phyloP scores from a whole-genome alignment of 495 filamentous ascomycete genomes.

The Bathelium albidoporum region DNA sequence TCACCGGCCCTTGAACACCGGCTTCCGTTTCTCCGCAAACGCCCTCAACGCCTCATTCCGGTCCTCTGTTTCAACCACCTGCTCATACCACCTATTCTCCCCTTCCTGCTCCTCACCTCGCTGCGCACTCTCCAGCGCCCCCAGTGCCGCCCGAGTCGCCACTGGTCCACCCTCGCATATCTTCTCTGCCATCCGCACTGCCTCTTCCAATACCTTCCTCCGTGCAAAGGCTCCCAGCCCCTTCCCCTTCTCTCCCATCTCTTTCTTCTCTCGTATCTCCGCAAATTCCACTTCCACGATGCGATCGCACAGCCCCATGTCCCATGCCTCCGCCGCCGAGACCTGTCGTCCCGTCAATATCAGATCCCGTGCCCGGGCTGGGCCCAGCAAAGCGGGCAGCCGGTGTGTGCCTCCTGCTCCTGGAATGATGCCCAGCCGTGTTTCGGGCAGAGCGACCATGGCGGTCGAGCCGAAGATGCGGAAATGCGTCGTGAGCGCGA shows the following conservation, averaged over 20 bases:
- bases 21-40: slow-evolving; percentile 85
- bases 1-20: slow-evolving; percentile 59
- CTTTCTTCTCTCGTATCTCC: slow-evolving; percentile 26
- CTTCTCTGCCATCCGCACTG: slow-evolving; percentile 65
- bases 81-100: slow-evolving; percentile 70
- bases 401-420: slow-evolving; percentile 89
- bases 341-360: slow-evolving; percentile 79
- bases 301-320: slow-evolving; percentile 73
- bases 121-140: slow-evolving; percentile 54
- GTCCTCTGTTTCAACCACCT: slow-evolving; percentile 73
- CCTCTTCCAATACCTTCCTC: slow-evolving; percentile 56
- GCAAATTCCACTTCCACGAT: slow-evolving; percentile 62
- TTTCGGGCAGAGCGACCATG: slow-evolving; percentile 77
- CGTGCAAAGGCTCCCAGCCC: slow-evolving; percentile 40
- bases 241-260: slow-evolving; percentile 29
- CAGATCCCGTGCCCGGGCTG: slow-evolving; percentile 65
- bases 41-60: slow-evolving; percentile 74
- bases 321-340: slow-evolving; percentile 66
- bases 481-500: slow-evolving; percentile 76
- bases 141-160: slow-evolving; percentile 59
- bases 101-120: slow-evolving; percentile 41
- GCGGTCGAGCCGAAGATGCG: slow-evolving; percentile 69
- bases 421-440: slow-evolving; percentile 82
- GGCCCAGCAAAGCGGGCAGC: slow-evolving; percentile 65
- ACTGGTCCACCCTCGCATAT: slow-evolving; percentile 83